phyloP scores from a whole-genome alignment of 805 yeast species.

The Teunomyces cretensis region DNA sequence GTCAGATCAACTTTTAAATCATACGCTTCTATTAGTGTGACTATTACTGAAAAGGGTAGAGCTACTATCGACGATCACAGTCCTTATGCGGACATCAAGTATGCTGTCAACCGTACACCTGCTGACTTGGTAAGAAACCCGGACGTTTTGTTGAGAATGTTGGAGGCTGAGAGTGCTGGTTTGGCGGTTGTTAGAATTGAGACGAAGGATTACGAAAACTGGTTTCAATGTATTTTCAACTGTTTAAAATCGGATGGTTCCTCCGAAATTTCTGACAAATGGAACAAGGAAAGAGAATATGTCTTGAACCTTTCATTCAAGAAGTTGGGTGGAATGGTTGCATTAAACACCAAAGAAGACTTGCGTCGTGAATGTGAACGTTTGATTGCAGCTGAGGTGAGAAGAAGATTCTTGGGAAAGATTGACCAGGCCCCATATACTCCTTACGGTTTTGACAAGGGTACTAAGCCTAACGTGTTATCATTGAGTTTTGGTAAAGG shows the following conservation, averaged over 20 bases:
- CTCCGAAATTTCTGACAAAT: constrained; percentile 69
- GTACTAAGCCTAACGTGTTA: constrained; percentile 82
- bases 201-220: constrained; percentile 42
- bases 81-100: constrained; percentile 86
- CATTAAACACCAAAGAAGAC: constrained; percentile 79
- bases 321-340: constrained; percentile 63
- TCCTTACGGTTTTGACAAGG: constrained; percentile 73
- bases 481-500: constrained; percentile 88
- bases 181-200: constrained; percentile 64
- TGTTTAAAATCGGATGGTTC: constrained; percentile 75
- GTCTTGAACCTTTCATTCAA: constrained; percentile 68
- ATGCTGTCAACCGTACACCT: constrained; percentile 79
- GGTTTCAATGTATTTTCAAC: constrained; percentile 44
- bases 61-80: constrained; percentile 75
- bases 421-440: constrained; percentile 93
- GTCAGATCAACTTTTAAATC: constrained; percentile 61
- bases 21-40: constrained; percentile 69
- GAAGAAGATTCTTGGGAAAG: constrained; percentile 65
- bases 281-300: constrained; percentile 76
- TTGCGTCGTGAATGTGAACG: constrained; percentile 75
- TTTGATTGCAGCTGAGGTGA: constrained; percentile 63
- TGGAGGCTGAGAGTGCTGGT: constrained; percentile 84
- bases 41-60: constrained; percentile 71
- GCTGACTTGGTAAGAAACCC: constrained; percentile 74
- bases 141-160: constrained; percentile 81